Evolutionary conservation across 768 basidiomycete genomes (phyloP), one percentile per base, ranked within the genome.

Genomic region (Podaxis sp.): DNA sequence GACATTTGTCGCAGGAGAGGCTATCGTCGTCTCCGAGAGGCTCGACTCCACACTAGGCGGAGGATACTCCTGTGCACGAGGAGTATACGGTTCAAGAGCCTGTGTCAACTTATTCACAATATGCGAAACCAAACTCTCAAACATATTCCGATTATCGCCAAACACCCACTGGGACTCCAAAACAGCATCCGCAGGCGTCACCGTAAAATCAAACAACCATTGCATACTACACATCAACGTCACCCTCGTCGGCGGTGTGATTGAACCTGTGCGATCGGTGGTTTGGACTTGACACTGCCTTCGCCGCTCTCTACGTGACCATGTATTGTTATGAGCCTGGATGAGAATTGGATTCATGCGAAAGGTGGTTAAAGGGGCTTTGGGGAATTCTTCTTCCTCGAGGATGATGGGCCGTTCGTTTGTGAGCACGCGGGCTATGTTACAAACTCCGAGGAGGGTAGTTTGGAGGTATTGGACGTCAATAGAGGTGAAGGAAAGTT

Each of bases 41-140:
- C 9, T 57, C 21, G 35, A 3, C n/a, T 50, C 46, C 18, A 35
- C 16, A 13, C n/a, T 13, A 23, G 18, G 47, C 16, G 59, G 28
- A n/a, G 42, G 23, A 7, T 25, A 10, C 21, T 61, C 52, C 44
- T 14, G 42, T 55, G 59, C 13, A 18, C 32, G 46, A 11, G 52
- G 32, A 2, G 25, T 11, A 47, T 48, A 25, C 4, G 21, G 35
- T 40, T 47, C 52, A 21, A 61, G 23, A 4, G 32, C 52, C 44
- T 48, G 52, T 18, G 44, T 36, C 6, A 61, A 14, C 66, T 84
- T 87, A 61, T 82, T 76, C 51, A 76, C 78, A 23, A 90, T 72
- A 76, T 91, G 89, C 62, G 82, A 82, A 21, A 77, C 78, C 63
- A 93, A 88, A 42, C 87, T 83, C 66, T 90, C 88, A 50, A 88